phyloP scores from a whole-genome alignment of 352 stramenopile species.

The Aphanomyces astaci region DNA sequence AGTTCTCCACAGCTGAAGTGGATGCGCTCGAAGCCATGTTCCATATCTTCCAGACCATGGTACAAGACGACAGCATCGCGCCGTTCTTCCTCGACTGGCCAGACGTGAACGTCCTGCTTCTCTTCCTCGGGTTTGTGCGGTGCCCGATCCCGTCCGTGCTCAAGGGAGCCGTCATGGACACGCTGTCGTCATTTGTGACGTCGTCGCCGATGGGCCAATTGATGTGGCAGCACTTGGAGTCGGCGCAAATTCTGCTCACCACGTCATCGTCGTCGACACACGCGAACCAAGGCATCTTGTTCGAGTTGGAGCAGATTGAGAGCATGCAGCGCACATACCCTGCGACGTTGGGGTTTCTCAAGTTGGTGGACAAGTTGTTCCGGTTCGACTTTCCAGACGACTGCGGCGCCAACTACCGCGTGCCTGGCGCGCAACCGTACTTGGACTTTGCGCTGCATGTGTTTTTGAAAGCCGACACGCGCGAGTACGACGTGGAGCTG shows the following conservation, averaged over 20 bases:
- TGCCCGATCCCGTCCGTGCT: conserved; percentile 75
- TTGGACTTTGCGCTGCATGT: conserved; percentile 77
- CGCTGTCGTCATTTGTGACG: conserved; percentile 59
- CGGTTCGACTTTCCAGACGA: conserved; percentile 25
- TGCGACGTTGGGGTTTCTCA: conserved; percentile 67
- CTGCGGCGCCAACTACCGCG: conserved; percentile 25
- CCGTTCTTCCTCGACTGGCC: conserved; percentile 84
- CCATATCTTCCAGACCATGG: conserved; percentile 65
- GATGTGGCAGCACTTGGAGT: conserved; percentile 78
- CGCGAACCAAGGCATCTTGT: conserved; percentile 61
- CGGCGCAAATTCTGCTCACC: conserved; percentile 74
- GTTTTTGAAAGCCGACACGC: conserved; percentile 77
- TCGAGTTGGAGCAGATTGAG: conserved; percentile 78
- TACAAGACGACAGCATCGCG: conserved; percentile 60
- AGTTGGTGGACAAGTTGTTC: conserved; percentile 67
- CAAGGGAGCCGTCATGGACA: conserved; percentile 83
- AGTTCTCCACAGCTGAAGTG: conserved; percentile 42
- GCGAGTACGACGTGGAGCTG: conserved; percentile 74
- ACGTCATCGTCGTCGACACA: conserved; percentile 52
- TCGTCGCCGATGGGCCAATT: conserved; percentile 73
- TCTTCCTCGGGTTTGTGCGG: conserved; percentile 75
- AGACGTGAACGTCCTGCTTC: conserved; percentile 72
- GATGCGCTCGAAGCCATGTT: conserved; percentile 77
- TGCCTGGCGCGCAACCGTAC: conserved; percentile 76
- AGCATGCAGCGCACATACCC: conserved; percentile 67